Evolutionary conservation across 345 rosid genomes (phyloP).

Genomic region (Noccaea bulbosa): DNA sequence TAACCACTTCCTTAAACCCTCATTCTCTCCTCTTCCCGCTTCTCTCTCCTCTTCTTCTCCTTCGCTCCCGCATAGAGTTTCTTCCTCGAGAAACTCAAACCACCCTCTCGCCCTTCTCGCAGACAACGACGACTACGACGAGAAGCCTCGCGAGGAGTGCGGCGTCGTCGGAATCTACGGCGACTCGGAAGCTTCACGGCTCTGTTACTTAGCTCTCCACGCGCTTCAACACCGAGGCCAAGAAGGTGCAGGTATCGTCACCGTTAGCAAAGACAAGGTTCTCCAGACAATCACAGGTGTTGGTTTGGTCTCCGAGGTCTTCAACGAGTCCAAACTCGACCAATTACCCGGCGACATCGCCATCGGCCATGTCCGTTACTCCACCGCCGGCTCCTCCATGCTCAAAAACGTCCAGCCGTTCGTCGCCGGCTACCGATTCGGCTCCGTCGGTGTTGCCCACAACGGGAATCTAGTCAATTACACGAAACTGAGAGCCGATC

Average conservation of each 20-base stretch:
- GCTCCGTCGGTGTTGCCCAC: conserved; percentile 87
- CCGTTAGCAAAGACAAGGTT: conserved; percentile 64
- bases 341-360: conserved; percentile 79
- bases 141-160: conserved; percentile 90
- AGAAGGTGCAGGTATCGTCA: conserved; percentile 92
- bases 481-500: conserved; percentile 54
- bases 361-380: conserved; percentile 87
- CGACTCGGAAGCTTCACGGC: conserved; percentile 83
- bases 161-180: conserved; percentile 91
- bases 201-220: conserved; percentile 86
- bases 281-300: conserved; percentile 81
- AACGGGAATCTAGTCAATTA: conserved; percentile 85
- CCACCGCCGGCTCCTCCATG: conserved; percentile 85
- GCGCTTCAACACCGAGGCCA: conserved; percentile 94
- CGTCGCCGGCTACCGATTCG: conserved; percentile 77
- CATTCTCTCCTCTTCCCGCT: conserved; percentile 26
- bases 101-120: conserved; percentile 48
- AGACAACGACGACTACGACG: conserved; percentile 49
- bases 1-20: conserved; percentile 51
- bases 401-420: conserved; percentile 89
- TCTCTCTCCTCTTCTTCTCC: conserved; percentile 27
- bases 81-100: conserved; percentile 33
- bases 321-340: conserved; percentile 75
- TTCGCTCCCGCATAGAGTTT: conserved; percentile 33
- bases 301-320: conserved; percentile 90